Base-by-base conservation (phyloP, 805 yeast genomes). In the Saturnispora serradocipensis region DNA sequence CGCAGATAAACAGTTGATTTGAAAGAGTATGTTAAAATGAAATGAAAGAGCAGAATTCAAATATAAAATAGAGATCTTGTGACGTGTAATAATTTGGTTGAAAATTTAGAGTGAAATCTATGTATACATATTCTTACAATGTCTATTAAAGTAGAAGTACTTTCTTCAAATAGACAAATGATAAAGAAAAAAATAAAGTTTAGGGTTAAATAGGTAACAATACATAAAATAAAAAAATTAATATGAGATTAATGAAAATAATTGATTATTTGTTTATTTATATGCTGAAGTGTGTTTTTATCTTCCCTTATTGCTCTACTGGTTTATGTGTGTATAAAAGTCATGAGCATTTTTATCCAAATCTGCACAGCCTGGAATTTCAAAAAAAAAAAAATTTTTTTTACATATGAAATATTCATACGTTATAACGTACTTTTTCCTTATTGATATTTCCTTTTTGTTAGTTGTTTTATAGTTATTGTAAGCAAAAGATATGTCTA, bases 381-480 rank as follows among this genome's bases (percentile, higher is more conserved):
- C 34, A 30, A 30, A 30, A 40, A 40, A 40, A 20, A 39, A 40
- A 40, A 40, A 22, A 20, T 39, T 39, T 40, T 40, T 40, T 40
- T n/a, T 40, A 13, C 5, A 13, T 40, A 24, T 24, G 30, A 40
- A 40, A 40, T 10, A 40, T 24, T 24, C 22, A 10, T 20, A n/a
- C 18, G 15, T 9, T 38, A 18, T 38, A 38, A 38, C 6, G 16
- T 18, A 18, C 42, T 38, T 38, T 38, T 38, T 18, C 24, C 22
- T 38, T 18, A 18, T 22, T 11, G 25, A n/a, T 22, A 15, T 40
- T 40, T 24, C 44, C 22, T 40, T 40, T 50, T 53, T 46, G 48
- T 49, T 39, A 42, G 45, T 39, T 35, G 49, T 45, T 46, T 52
- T 48, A 53, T 55, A 53, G 56, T 57, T 40, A 36, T 32, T n/a